phyloP scores from a whole-genome alignment of 1,284 basidiomycete genomes.

The Psilocybe mexicana region DNA sequence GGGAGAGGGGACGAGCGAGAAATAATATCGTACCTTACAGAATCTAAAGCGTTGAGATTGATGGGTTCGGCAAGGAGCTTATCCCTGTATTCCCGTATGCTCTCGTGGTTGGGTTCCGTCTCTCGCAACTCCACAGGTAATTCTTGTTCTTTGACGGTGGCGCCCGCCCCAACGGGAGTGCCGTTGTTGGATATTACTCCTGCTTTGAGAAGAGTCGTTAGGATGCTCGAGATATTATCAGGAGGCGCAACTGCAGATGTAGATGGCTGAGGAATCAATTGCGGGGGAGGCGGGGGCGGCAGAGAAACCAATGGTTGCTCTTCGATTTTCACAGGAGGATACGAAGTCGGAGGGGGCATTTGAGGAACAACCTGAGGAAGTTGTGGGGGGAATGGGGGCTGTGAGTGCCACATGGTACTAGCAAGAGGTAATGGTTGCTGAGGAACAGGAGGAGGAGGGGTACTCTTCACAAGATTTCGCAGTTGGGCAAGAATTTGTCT shows the following conservation, averaged over 20 bases:
- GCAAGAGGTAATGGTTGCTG: constrained; percentile 31
- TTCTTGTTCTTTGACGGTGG: constrained; percentile 37
- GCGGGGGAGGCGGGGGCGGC: background rate
- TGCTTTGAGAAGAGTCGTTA: constrained; percentile 69
- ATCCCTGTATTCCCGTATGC: constrained; percentile 64
- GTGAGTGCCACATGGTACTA: constrained; percentile 20
- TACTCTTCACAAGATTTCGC: constrained; percentile 60
- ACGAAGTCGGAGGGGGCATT: background rate
- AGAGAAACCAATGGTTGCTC: background rate
- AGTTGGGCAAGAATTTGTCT: constrained; percentile 79
- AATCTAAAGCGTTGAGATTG: constrained; percentile 69
- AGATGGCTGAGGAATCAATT: constrained; percentile 13
- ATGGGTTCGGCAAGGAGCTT: constrained; percentile 71
- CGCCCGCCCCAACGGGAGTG: constrained; percentile 51
- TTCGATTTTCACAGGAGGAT: constrained; percentile 15
- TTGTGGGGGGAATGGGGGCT: constrained; percentile 21
- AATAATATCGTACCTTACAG: constrained; percentile 59
- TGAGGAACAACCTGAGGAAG: constrained; percentile 2
- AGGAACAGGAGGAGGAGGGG: constrained; percentile 37
- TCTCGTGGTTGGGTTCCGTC: constrained; percentile 45
- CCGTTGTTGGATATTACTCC: constrained; percentile 64
- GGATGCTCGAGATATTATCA: constrained; percentile 56
- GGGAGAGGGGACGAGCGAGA: background rate
- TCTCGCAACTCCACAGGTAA: constrained; percentile 33
- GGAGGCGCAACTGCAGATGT: constrained; percentile 25